Base-by-base conservation (phyloP, 176 grass and related monocot genomes). In the Zoysia pacifica region DNA sequence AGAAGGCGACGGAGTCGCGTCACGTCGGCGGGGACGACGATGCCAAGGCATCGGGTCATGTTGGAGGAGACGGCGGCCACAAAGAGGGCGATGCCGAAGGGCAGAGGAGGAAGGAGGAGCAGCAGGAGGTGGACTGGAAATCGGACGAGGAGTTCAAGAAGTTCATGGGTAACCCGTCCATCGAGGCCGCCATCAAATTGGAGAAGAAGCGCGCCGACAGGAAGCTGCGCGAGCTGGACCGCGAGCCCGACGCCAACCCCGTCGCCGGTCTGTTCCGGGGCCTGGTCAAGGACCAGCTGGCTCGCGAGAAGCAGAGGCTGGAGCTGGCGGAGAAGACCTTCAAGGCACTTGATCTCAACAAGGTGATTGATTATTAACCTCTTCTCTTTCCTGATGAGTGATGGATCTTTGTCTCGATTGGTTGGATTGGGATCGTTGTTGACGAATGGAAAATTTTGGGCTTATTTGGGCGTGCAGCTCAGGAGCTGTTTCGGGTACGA, bases 81-180 rank as follows among this genome's bases (percentile, higher is more conserved):
- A 50, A 53, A 4, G 74, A 46, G 19, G 74, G 44, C 19, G 76
- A 80, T 1, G 80, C 70, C 2, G 44, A 55, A 1, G 63, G 56
- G 20, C 65, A 64, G 37, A 80, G 50, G 73, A 75, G 72, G 41
- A 79, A 82, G 69, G 77, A 94, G 16, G 40, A 98, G 86, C 89
- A 97, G 84, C 94, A 93, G 85, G 92, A 98, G 84, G 84, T 93
- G 90, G 88, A 98, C 73, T 98, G 96, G 96, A 98, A 91, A 78
- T 81, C 90, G 18, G 96, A 98, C 66, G 96, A 94, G 80, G 96
- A 98, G 81, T 98, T 98, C 86, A 98, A 91, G 90, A 94, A 84
- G 74, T 98, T 98, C 83, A 98, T 98, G 95, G 92, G 96, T 2
- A 98, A 98, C 77, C 95, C 95, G 9, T 94, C 96, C 28, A 98